Base-by-base conservation (phyloP, 2,329 filamentous ascomycete genomes). In the Conoideocrella luteorostrata region DNA sequence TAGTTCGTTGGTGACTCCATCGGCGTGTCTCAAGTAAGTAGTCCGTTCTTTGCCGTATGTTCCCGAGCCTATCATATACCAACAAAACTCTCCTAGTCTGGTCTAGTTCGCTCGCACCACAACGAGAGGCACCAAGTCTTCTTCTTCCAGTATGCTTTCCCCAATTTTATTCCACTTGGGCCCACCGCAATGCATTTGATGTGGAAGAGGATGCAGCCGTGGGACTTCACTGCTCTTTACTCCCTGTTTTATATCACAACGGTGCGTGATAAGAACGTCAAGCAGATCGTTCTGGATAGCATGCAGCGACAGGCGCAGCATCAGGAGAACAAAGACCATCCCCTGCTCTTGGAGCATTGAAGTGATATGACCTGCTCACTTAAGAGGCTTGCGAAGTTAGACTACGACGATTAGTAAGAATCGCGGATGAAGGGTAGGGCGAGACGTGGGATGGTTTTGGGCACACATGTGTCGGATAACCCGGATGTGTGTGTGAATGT, bases 71-170 rank as follows among this genome's bases (percentile, higher is more conserved):
- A 28, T 7, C 13, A 28, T 7, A 13, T 7, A 13, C 26, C 13
- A 28, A 28, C 26, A 13, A 28, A 13, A 28, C 13, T 13, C 7
- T 28, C 13, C 26, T 13, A 28, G 26, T 28, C 26, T 13, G 26
- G 26, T 7, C 26, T 28, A 13, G 13, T 7, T 13, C 26, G 26
- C 13, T 28, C 26, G 13, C 26, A 28, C 26, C 26, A 28, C 13
- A 28, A 13, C 26, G 13, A 28, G 13, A 7, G 13, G 7, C 26
- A 28, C 13, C 26, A 28, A 28, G 26, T 65, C 13, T 90, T 77
- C 56, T 67, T 77, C 1, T 90, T 89, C 63, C 82, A 88, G 75
- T 90, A 84, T 82, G 83, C 80, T 41, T 81, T 84, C 50, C 82
- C 82, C 2, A 87, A 88, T 58, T 71, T 73, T 77, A 88, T 91